Conservation (phyloP, 2,329 filamentous ascomycete species). For the Cladophialophora immunda region DNA sequence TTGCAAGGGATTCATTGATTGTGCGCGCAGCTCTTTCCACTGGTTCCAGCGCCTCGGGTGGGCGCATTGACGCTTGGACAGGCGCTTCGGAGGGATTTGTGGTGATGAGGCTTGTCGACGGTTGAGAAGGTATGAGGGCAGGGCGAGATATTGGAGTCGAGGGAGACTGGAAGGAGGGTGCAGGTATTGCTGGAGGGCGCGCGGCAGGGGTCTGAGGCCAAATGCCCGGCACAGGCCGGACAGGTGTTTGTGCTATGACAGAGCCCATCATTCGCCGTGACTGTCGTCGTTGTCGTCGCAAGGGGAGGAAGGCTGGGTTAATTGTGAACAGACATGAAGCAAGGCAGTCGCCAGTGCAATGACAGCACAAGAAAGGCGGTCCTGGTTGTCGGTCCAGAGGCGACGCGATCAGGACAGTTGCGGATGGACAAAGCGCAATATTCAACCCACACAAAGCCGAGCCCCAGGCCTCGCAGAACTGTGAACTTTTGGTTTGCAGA, state of each 20-base stretch:
- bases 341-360: constrained; percentile 5
- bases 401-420: background rate
- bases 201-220: constrained; percentile 53
- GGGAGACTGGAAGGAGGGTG: constrained; percentile 46
- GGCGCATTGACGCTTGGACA: constrained; percentile 32
- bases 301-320: constrained; percentile 18
- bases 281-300: constrained; percentile 13
- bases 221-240: constrained; percentile 52
- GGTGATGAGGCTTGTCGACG: constrained; percentile 22
- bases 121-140: constrained; percentile 17
- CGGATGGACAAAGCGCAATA: background rate
- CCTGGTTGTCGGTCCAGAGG: background rate
- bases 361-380: background rate
- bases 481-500: background rate
- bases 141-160: constrained; percentile 40
- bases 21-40: constrained; percentile 82
- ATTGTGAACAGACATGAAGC: constrained; percentile 27
- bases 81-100: constrained; percentile 23
- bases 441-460: background rate
- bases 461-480: background rate
- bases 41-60: constrained; percentile 65
- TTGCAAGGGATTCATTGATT: constrained; percentile 78
- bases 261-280: constrained; percentile 48
- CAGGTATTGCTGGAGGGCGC: constrained; percentile 48
- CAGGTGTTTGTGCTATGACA: constrained; percentile 49